A percentile compares a stretch with the other conserved stretches of the same genome.
These are phyloP conservation scores for Chytriomyces sp. DNA, from an alignment of 192 early-diverging fungal genomes.

Conservation along the genomic window DNA sequence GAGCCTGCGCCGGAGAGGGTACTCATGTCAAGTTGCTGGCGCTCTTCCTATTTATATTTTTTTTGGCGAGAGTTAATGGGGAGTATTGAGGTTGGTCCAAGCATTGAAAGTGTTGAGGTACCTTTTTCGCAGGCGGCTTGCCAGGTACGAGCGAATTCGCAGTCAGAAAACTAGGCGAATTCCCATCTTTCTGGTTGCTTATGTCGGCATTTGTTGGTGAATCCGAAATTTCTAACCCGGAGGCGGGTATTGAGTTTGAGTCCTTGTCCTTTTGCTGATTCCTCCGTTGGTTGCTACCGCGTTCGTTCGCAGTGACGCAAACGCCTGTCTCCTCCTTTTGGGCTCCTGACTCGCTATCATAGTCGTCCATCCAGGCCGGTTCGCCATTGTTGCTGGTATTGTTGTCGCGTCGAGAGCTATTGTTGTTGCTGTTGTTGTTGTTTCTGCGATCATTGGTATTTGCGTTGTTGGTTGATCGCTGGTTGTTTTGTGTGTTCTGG, in stretches of 20 bases:
- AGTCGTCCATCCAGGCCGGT: slow-evolving; percentile 8
- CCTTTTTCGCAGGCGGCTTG: neutral
- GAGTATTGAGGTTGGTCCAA: neutral
- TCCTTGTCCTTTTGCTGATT: neutral
- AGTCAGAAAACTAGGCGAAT: neutral
- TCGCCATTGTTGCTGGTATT: neutral
- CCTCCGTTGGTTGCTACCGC: neutral
- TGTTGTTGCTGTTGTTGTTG: slow-evolving; percentile 7
- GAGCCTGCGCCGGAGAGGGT: neutral
- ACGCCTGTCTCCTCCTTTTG: neutral
- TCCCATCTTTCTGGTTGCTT: neutral
- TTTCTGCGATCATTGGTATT: slow-evolving; percentile 2
- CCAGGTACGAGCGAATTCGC: neutral
- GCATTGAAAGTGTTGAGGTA: neutral
- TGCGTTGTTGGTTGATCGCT: no score
- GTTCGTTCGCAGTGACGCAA: neutral
- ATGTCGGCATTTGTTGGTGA: neutral
- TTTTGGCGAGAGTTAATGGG: neutral
- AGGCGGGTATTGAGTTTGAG: neutral
- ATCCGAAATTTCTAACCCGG: neutral
- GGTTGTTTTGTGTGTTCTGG: neutral
- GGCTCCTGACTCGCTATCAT: neutral
- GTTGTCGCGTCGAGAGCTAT: neutral
- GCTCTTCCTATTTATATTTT: neutral
- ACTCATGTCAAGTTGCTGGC: neutral